Conservation (phyloP, 2,329 filamentous ascomycete species). For the Verticillium isaacii region DNA sequence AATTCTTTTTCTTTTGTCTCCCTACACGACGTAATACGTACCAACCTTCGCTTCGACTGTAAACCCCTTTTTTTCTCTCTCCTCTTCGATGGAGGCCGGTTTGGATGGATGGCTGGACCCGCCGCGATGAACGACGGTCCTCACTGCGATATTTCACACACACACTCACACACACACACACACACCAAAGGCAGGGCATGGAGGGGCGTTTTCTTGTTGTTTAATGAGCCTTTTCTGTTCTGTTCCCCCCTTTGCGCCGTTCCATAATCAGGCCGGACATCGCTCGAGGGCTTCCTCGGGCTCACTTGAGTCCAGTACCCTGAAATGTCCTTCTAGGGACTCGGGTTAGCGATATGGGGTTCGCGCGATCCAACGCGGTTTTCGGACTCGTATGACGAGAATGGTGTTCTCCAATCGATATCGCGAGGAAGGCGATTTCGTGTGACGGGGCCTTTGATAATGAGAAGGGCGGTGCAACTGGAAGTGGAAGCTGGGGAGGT, state of each 20-base stretch:
- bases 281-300: not conserved
- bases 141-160: not conserved
- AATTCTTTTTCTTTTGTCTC: not conserved
- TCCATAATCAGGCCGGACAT: not conserved
- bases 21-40: slow-evolving; percentile 2
- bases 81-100: not conserved
- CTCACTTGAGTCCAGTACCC: not conserved
- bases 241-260: not conserved
- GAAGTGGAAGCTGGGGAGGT: not conserved
- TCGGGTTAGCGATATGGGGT: not conserved
- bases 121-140: not conserved
- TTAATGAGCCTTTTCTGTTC: not conserved
- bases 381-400: not conserved
- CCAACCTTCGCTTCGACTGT: slow-evolving; percentile 7
- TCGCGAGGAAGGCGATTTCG: not conserved
- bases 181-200: slow-evolving; percentile 1
- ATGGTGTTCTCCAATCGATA: not conserved
- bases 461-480: not conserved
- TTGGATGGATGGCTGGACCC: not conserved
- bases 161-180: slow-evolving; percentile 1
- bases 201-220: not conserved
- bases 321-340: not conserved
- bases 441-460: not conserved
- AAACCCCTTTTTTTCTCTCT: not conserved
- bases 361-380: not conserved